Evolutionary conservation across 2,329 filamentous ascomycete species (phyloP), one percentile per base, ranked within the genome.

Genomic region (Blastomyces parvus): DNA sequence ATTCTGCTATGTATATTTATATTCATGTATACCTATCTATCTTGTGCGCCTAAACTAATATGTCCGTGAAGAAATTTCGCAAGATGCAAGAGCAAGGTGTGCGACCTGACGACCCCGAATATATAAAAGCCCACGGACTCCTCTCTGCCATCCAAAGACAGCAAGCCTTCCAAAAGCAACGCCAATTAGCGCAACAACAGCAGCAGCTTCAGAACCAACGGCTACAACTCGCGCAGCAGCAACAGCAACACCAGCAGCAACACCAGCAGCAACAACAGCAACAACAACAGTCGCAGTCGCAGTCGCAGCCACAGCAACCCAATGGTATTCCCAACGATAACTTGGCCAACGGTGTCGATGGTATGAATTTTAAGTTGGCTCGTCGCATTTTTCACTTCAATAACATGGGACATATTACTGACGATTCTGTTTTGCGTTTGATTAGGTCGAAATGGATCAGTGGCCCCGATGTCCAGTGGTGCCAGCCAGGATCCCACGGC

Each of bases 1-100:
- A n/a, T n/a, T n/a, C n/a, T 44, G 46, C 40, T 60, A 9, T n/a
- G 25, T n/a, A 48, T 25, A 14, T 17, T 50, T 40, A 33, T 40
- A 33, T 59, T 2, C 2, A 9, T n/a, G 25, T n/a, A 48, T 25
- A 14, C 14, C 50, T 40, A 27, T 40, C 27, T 59, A n/a, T 59
- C 59, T 25, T 48, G 33, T 17, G 25, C 2, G 56, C 48, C 42
- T 25, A 60, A 42, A 66, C 78, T 83, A 72, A 82, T 75, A 64
- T 57, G 59, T 44, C 62, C 46, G 30, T 50, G 59, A 71, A 97
- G 92, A 91, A 90, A 83, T 94, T 89, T 68, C 88, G 89, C 72
- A 86, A 90, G 74, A 91, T 97, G 89, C 94, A 93, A 77, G 84
- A 89, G 63, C 83, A 88, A 70, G 92, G 92, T 69, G 88, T 95